Evolutionary conservation across 768 basidiomycete genomes (phyloP).

Genomic region (Russula olivacea): DNA sequence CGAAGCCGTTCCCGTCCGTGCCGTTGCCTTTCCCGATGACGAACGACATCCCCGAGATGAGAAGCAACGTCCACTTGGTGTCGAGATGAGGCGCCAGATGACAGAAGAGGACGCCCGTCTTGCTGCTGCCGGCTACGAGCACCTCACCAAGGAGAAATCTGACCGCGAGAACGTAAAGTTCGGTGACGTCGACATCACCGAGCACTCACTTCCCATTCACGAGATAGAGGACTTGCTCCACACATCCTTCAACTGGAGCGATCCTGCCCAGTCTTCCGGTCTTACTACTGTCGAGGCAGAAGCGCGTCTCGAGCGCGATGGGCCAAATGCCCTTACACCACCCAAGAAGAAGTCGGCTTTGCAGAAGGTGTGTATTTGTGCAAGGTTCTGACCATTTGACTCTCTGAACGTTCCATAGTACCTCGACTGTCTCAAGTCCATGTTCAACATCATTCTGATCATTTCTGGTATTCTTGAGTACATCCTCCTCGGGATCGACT

Average conservation of each 20-base stretch:
- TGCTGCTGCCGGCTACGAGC: conserved; percentile 63
- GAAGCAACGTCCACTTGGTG: conserved; percentile 45
- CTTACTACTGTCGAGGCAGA: conserved; percentile 49
- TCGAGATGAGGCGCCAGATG: conserved; percentile 55
- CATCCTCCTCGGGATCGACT: conserved; percentile 55
- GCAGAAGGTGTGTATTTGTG: conserved; percentile 43
- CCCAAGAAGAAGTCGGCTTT: conserved; percentile 61
- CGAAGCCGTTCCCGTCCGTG: conserved; percentile 35
- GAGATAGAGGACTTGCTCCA: conserved; percentile 39
- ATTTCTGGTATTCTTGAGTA: conserved; percentile 63
- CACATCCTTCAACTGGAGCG: conserved; percentile 49
- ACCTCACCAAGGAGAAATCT: conserved; percentile 45
- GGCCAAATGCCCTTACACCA: conserved; percentile 58
- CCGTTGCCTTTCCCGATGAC: conserved; percentile 46
- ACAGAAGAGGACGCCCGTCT: conserved; percentile 64
- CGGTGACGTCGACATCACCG: conserved; percentile 51
- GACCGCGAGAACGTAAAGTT: conserved; percentile 30
- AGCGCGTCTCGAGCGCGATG: conserved; percentile 48
- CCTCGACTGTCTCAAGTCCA: conserved; percentile 52
- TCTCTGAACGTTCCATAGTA: conserved; percentile 38
- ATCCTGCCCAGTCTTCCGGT: conserved; percentile 46
- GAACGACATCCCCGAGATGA: conserved; percentile 28
- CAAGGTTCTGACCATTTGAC: neutral
- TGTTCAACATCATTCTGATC: conserved; percentile 64
- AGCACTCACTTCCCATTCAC: conserved; percentile 45